Base-by-base conservation (phyloP, 495 filamentous ascomycete species). In the Bacidia rubella region DNA sequence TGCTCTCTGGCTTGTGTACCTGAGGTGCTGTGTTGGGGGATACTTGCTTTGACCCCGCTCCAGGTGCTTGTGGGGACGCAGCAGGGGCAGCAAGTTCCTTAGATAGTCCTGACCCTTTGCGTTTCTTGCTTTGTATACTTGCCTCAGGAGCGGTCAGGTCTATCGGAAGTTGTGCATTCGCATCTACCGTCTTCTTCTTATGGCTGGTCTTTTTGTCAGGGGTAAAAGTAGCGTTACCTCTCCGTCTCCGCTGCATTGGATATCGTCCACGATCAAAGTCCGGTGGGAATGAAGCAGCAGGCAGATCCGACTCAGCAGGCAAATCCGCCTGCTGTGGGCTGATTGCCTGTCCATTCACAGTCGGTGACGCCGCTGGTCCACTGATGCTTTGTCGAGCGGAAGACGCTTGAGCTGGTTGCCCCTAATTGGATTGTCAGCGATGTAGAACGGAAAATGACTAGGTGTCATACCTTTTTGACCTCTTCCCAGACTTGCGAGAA, bases 401-500 rank as follows among this genome's bases (percentile, higher is more conserved):
- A 11, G 52, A 38, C 11, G 42, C 50, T n/a, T 45, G 45, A 39
- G 46, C 24, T 21, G 55, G 52, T 47, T 55, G 41, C 2, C 49
- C 17, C 57, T 60, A 27, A 15, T n/a, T 22, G 11, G 4, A 1
- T 26, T 38, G 43, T 49, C 40, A 53, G 51, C 21, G 17, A 4
- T 0, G 29, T 32, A 21, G 3, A 40, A 38, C 29, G 15, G 29
- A 35, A 15, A 15, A 5, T n/a, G 23, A 19, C 11, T 23, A 12
- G 46, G 11, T 24, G 12, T 7, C n/a, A 35, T 51, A 56, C 58
- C 53, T 66, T 66, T 41, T 67, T 67, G 1, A 66, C 40, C 48
- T 63, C 53, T 29, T 68, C 59, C 66, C 66, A 68, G 27, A 68
- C 52, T 39, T 60, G 54, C 15, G 61, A 53, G 32, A 68, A 68